Evolutionary conservation across 805 yeast genomes (phyloP).

Genomic region (Yarrowia sp.): DNA sequence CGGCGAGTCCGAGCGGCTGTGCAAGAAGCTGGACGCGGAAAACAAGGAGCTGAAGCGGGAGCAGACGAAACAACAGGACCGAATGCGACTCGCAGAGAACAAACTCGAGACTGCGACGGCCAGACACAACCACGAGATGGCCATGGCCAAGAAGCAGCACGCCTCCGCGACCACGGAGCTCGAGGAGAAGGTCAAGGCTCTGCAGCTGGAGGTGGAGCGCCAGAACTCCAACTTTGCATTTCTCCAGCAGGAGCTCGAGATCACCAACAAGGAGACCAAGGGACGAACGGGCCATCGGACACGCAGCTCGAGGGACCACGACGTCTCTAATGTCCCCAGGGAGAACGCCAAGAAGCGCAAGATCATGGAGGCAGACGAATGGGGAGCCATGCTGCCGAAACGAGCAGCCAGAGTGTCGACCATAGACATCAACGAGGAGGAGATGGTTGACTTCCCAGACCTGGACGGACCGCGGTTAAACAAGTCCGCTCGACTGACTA

Average conservation of each 20-base stretch:
- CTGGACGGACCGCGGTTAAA: background rate
- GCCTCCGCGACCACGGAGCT: background rate
- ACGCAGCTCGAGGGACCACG: background rate
- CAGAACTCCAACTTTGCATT: constrained; percentile 3
- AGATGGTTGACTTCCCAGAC: constrained; percentile 2
- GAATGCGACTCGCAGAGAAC: constrained; percentile 4
- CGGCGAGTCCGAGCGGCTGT: background rate
- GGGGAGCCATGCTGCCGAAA: constrained; percentile 17
- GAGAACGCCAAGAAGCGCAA: background rate
- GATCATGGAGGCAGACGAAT: background rate
- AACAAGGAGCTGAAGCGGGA: constrained; percentile 12
- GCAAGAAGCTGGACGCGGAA: background rate
- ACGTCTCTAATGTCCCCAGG: background rate
- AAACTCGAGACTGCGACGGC: background rate
- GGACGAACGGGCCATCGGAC: background rate
- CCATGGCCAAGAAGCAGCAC: constrained; percentile 9
- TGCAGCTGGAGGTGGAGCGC: constrained; percentile 4
- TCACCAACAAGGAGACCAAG: background rate
- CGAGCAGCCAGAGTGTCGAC: background rate
- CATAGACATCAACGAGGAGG: background rate
- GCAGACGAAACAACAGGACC: background rate
- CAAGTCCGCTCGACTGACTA: background rate
- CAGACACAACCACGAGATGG: background rate
- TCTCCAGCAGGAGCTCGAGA: constrained; percentile 8
- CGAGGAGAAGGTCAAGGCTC: background rate